Evolutionary conservation across 495 filamentous ascomycete species (phyloP).

Genomic region (Talaromyces liani): DNA sequence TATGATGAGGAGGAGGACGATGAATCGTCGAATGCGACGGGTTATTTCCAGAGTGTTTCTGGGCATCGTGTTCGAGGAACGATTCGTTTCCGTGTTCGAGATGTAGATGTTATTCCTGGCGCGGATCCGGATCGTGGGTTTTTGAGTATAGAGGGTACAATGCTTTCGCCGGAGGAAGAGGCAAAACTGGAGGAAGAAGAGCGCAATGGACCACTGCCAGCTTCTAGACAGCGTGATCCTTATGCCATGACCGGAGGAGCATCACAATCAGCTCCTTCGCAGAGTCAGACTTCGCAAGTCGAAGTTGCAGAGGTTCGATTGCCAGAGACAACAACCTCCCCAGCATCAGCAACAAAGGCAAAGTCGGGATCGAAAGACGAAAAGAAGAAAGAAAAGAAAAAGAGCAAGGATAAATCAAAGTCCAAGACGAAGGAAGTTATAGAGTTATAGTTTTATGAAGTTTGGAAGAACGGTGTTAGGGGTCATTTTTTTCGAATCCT

Average conservation of each 20-base stretch:
- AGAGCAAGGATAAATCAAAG: conserved; percentile 14
- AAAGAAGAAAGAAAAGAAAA: conserved; percentile 17
- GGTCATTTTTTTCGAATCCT: neutral
- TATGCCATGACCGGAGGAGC: conserved; percentile 16
- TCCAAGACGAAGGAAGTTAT: neutral
- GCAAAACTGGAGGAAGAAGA: conserved; percentile 30
- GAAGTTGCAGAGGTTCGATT: conserved; percentile 10
- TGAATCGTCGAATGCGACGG: conserved; percentile 30
- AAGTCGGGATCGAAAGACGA: conserved; percentile 17
- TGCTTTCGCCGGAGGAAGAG: conserved; percentile 47
- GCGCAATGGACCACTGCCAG: conserved; percentile 18
- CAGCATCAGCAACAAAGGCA: conserved; percentile 13
- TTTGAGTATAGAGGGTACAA: conserved; percentile 62
- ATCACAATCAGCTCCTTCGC: conserved; percentile 4
- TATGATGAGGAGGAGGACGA: conserved; percentile 23
- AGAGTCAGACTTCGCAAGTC: conserved; percentile 16
- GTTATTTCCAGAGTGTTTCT: conserved; percentile 55
- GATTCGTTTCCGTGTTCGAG: conserved; percentile 54
- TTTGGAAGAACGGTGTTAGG: neutral
- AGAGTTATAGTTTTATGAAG: neutral
- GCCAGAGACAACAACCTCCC: neutral
- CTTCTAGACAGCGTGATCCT: conserved; percentile 11
- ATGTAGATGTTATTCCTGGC: conserved; percentile 52
- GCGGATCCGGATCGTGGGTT: conserved; percentile 53
- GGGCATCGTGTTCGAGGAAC: conserved; percentile 55